A percentile compares a stretch with the other conserved stretches of the same genome.
These are phyloP conservation scores for Cephaloascus fragrans DNA, from an alignment of 805 yeast species.

Conservation along the genomic window DNA sequence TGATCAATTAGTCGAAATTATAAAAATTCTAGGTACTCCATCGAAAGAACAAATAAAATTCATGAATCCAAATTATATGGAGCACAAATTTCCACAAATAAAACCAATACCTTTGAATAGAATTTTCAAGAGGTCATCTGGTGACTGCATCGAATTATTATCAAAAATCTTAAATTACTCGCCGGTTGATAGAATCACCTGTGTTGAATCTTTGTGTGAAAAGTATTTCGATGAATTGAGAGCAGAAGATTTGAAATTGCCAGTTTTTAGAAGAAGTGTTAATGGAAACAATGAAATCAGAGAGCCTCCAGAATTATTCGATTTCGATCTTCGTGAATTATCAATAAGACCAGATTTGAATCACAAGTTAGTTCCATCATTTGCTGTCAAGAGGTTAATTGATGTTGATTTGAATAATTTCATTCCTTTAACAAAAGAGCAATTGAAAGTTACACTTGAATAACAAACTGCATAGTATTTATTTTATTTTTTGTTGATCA, in stretches of 20 bases:
- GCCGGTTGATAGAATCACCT: slow-evolving; percentile 54
- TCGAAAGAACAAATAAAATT: slow-evolving; percentile 81
- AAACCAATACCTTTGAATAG: slow-evolving; percentile 66
- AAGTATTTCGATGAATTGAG: slow-evolving; percentile 48
- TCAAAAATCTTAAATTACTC: slow-evolving; percentile 54
- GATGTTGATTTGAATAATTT: slow-evolving; percentile 16
- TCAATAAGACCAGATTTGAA: slow-evolving; percentile 32
- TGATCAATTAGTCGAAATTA: slow-evolving; percentile 93
- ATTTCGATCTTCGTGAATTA: slow-evolving; percentile 42
- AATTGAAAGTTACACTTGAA: slow-evolving; percentile 21
- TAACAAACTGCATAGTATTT: slow-evolving; percentile 7
- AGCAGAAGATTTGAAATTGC: slow-evolving; percentile 23
- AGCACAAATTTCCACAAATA: slow-evolving; percentile 87
- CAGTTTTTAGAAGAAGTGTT: slow-evolving; percentile 31
- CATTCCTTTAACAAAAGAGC: slow-evolving; percentile 19
- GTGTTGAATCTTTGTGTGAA: slow-evolving; percentile 42
- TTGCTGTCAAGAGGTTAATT: slow-evolving; percentile 17
- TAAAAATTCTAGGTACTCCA: slow-evolving; percentile 93
- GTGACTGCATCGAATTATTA: slow-evolving; percentile 47
- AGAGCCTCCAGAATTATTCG: slow-evolving; percentile 38
- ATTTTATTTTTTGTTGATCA: not conserved
- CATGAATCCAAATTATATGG: slow-evolving; percentile 97
- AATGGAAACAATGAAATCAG: slow-evolving; percentile 28
- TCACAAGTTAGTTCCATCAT: slow-evolving; percentile 30
- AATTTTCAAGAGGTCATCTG: slow-evolving; percentile 50